Evolutionary conservation across 2,329 filamentous ascomycete species (phyloP).

Genomic region (Botrytis tulipae): DNA sequence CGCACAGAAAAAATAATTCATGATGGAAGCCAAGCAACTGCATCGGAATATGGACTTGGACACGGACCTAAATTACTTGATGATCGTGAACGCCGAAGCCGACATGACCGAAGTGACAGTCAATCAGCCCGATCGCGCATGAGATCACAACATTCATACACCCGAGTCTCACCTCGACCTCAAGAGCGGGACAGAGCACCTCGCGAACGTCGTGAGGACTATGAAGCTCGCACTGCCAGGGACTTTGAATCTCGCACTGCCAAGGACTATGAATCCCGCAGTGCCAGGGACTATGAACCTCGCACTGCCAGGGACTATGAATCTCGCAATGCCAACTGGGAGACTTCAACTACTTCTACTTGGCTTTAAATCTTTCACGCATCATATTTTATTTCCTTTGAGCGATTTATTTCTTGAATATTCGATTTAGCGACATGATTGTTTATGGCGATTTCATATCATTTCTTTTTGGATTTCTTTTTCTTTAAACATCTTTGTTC

Average conservation of each 20-base stretch:
- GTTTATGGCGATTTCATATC: constrained; percentile 23
- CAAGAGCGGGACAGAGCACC: constrained; percentile 16
- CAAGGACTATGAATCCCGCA: constrained; percentile 5
- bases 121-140: constrained; percentile 25
- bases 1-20: constrained; percentile 41
- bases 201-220: constrained; percentile 18
- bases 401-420: constrained; percentile 25
- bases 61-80: constrained; percentile 28
- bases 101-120: constrained; percentile 26
- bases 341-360: neutral
- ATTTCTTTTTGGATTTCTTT: constrained; percentile 26
- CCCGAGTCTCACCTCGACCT: constrained; percentile 26
- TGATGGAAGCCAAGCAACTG: constrained; percentile 51
- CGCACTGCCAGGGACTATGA: neutral
- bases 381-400: constrained; percentile 22
- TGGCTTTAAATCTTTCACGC: constrained; percentile 22
- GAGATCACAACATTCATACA: constrained; percentile 32
- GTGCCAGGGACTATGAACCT: constrained; percentile 6
- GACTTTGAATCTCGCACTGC: neutral
- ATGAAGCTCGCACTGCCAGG: constrained; percentile 9
- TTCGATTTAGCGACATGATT: constrained; percentile 30
- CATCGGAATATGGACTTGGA: constrained; percentile 40
- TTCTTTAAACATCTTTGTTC: constrained; percentile 25
- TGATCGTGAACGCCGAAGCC: constrained; percentile 32
- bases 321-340: neutral